Evolutionary conservation across 2,329 filamentous ascomycete genomes (phyloP).

Genomic region (Colletotrichum euphorbiae): DNA sequence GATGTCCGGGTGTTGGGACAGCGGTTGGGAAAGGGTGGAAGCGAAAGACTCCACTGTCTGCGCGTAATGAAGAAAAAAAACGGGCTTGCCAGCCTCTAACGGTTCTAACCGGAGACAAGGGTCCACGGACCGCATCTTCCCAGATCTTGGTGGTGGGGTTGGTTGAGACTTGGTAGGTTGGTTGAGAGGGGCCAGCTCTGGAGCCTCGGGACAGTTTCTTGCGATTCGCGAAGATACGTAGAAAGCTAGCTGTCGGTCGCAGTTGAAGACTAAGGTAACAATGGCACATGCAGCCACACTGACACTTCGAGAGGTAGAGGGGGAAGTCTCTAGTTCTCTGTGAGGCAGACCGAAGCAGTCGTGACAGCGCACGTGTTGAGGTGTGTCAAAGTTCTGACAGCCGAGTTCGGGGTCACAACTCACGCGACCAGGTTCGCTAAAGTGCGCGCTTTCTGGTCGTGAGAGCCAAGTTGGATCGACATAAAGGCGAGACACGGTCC

Average conservation of each 20-base stretch:
- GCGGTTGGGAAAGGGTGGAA: slow-evolving; percentile 1
- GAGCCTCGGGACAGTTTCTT: not conserved
- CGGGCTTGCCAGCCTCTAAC: slow-evolving; percentile 16
- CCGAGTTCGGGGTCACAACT: not conserved
- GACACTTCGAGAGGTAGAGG: not conserved
- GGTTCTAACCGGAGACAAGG: slow-evolving; percentile 23
- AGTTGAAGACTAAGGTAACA: not conserved
- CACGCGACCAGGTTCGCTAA: not conserved
- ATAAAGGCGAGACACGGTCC: not conserved
- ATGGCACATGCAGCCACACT: slow-evolving; percentile 11
- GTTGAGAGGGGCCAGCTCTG: not conserved
- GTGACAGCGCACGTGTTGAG: not conserved
- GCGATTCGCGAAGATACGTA: not conserved
- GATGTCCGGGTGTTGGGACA: not conserved
- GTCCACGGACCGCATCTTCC: slow-evolving; percentile 25
- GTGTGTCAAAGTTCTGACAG: too few relatives aligned
- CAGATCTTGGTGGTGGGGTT: slow-evolving; percentile 26
- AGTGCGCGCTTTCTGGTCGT: not conserved
- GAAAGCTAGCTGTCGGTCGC: not conserved
- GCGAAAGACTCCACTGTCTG: slow-evolving; percentile 16
- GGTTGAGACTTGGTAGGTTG: slow-evolving; percentile 10
- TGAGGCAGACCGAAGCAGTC: not conserved
- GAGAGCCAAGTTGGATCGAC: not conserved
- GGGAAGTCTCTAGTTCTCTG: not conserved
- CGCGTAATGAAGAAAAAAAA: slow-evolving; percentile 24